These are phyloP conservation scores for Chondrus crispus DNA, from an alignment of 23 red algal genomes.

Conservation along the genomic window DNA sequence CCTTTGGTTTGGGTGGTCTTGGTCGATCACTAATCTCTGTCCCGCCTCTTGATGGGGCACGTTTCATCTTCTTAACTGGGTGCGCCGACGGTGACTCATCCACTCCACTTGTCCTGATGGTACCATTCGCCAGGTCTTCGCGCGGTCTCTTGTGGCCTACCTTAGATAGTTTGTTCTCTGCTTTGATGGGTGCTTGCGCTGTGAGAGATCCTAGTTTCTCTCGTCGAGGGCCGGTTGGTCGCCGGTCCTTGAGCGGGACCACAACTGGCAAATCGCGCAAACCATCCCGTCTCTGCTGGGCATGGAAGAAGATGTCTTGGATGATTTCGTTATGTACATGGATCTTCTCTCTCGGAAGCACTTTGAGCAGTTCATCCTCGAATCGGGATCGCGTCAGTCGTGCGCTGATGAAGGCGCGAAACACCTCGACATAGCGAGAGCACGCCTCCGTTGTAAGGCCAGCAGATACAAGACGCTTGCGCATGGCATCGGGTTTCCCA, in stretches of 20 bases:
- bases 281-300: conserved; percentile 38
- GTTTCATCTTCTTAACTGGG: background rate
- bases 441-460: conserved; percentile 33
- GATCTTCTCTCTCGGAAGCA: conserved; percentile 54
- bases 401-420: conserved; percentile 57
- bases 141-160: background rate
- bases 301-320: conserved; percentile 35
- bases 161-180: background rate
- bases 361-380: conserved; percentile 49
- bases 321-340: conserved; percentile 66
- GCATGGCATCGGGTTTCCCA: conserved; percentile 20
- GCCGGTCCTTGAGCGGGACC: conserved; percentile 1
- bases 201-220: background rate
- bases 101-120: background rate
- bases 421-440: background rate
- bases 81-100: background rate
- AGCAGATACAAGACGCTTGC: conserved; percentile 40
- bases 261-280: conserved; percentile 51
- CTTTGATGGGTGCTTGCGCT: background rate
- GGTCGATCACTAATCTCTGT: background rate
- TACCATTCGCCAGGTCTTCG: background rate
- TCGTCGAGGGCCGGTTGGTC: background rate
- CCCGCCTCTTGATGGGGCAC: too few species aligned
- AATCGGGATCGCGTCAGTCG: conserved; percentile 41
- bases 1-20: background rate